Base-by-base conservation (phyloP, 768 basidiomycete genomes). In the Infundibulicybe gibba region DNA sequence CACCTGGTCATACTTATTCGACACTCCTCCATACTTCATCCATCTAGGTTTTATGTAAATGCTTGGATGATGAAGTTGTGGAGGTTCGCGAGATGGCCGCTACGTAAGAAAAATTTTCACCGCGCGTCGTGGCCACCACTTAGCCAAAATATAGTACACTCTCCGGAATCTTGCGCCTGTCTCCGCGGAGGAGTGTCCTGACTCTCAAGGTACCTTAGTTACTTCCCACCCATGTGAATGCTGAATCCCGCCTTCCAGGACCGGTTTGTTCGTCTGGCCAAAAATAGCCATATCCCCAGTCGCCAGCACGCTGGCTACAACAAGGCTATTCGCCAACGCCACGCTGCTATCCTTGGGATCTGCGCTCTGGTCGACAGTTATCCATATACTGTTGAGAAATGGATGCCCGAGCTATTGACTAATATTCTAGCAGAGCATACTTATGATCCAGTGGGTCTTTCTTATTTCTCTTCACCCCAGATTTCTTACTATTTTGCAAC, bases 331-430 rank as follows among this genome's bases (percentile, higher is more conserved):
- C 81, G 90, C 20, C 80, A 86, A 59, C 79, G 90, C 17, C 93
- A 97, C 63, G 89, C 90, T 19, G 93, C 93, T 2, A 88, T 98
- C 48, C 75, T 98, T 41, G 95, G 95, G n/a, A 83, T 94, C 38
- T 91, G 90, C 53, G 91, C 95, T 5, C 71, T 98, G 30, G 81
- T 98, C 31, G 90, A 94, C 56, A 94, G 93, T 48, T 95, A 89
- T 62, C 95, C 95, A 0, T 97, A 97, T 66, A 94, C 93, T 2
- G 87, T 97, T 12, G 95, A 95, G 58, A 82, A 84, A 52, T 98
- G 94, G 87, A 85, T 95, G 79, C 90, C 94, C 0, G 81, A 84
- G 40, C 75, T 97, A 38, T 68, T 94, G 51, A 85, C 88, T 33
- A 83, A 79, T 49, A 77, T 89, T 15, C 71, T 94, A 46, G 85